phyloP scores from a whole-genome alignment of 305 asterid species.

The Solanum hybrid region DNA sequence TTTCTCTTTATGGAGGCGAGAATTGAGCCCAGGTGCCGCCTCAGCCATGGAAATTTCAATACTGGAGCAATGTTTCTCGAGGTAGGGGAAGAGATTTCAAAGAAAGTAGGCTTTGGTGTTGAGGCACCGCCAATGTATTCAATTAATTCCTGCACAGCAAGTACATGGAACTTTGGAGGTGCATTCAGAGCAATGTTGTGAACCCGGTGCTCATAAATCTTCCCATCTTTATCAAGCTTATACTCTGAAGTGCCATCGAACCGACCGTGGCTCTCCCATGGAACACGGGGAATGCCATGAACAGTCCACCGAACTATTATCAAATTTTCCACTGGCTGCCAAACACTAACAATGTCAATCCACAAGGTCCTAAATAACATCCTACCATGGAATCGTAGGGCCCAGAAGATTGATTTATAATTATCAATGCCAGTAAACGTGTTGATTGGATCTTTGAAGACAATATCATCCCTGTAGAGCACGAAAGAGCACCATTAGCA shows the following conservation, averaged over 20 bases:
- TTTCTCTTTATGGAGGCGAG: slow-evolving; percentile 21
- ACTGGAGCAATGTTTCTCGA: slow-evolving; percentile 17
- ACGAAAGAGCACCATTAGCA: neutral
- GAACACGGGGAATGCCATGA: slow-evolving; percentile 81
- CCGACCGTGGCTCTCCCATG: slow-evolving; percentile 86
- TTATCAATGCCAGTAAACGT: slow-evolving; percentile 68
- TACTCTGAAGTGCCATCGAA: slow-evolving; percentile 92
- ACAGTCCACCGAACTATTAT: slow-evolving; percentile 89
- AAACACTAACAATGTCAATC: slow-evolving; percentile 75
- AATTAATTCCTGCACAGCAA: slow-evolving; percentile 56
- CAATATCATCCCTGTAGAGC: slow-evolving; percentile 68
- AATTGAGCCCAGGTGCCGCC: slow-evolving; percentile 34
- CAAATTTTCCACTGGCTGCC: slow-evolving; percentile 85
- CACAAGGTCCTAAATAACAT: slow-evolving; percentile 66
- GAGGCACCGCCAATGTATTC: slow-evolving; percentile 62
- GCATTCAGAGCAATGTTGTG: slow-evolving; percentile 76
- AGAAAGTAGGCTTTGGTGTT: slow-evolving; percentile 86
- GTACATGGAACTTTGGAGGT: slow-evolving; percentile 62
- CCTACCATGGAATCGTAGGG: slow-evolving; percentile 71
- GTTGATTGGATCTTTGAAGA: slow-evolving; percentile 84
- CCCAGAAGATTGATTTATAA: slow-evolving; percentile 89
- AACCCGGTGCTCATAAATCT: slow-evolving; percentile 86
- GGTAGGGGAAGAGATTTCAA: slow-evolving; percentile 43
- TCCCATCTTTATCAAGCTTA: slow-evolving; percentile 87
- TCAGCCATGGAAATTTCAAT: slow-evolving; percentile 25